These are phyloP conservation scores for Bipolaris victoriae DNA, from an alignment of 2,329 filamentous ascomycete species.

Conservation along the genomic window DNA sequence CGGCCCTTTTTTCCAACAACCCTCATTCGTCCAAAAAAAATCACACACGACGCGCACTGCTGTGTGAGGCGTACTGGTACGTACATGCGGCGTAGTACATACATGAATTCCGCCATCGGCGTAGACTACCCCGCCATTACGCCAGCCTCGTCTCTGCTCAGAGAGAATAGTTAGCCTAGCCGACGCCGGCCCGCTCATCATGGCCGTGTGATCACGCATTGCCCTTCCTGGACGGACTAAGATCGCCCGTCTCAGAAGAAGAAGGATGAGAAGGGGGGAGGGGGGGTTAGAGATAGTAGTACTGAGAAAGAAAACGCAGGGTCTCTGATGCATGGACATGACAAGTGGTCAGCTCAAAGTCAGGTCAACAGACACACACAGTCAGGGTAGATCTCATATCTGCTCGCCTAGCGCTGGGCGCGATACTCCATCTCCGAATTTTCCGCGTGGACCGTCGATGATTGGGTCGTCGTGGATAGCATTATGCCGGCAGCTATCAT, in stretches of 20 bases:
- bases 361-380: constrained; percentile 1
- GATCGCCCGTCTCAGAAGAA: constrained; percentile 2
- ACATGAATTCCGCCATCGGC: constrained; percentile 3
- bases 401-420: constrained; percentile 1
- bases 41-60: neutral
- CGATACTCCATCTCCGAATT: neutral
- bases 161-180: constrained; percentile 7
- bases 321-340: constrained; percentile 8
- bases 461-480: neutral
- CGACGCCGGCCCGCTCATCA: constrained; percentile 8
- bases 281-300: no score
- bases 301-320: neutral
- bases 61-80: neutral
- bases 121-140: constrained; percentile 3
- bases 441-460: neutral
- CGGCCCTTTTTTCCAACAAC: constrained; percentile 10
- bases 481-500: neutral
- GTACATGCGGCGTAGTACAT: neutral
- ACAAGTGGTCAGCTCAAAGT: constrained; percentile 10
- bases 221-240: constrained; percentile 7
- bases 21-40: constrained; percentile 1
- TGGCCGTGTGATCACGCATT: constrained; percentile 16
- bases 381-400: neutral
- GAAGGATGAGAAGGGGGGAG: neutral
- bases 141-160: neutral